Evolutionary conservation across 495 filamentous ascomycete genomes (phyloP), one percentile per base, ranked within the genome.

Genomic region (Penicillium waksmanii): DNA sequence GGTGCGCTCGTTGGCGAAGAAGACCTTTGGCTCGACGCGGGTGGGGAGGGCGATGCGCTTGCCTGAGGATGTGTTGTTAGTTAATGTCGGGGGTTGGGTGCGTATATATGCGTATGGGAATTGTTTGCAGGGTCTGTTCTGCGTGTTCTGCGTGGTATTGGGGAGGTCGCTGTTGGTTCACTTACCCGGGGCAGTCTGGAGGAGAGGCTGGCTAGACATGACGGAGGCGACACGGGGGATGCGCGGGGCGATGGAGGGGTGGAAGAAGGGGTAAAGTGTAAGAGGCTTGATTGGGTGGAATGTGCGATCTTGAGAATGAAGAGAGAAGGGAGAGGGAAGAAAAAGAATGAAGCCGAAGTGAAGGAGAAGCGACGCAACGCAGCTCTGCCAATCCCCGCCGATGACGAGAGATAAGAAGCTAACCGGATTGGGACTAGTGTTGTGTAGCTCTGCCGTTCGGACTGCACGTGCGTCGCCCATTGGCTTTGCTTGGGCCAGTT

Each of bases 1-100:
- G 42, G 95, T 99, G 53, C 95, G 93, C 81, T 99, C 95, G 81
- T 98, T 98, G 74, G 95, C 95, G 83, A 99, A 99, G 87, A 98
- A 99, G 78, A 98, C 95, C 77, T 99, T 99, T 40, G 95, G 95
- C 73, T 99, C 95, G 75, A 99, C 93, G 61, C 95, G 93, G 43
- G 93, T 96, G 54, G 95, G 95, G 61, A 99, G 92, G 61, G 96
- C 93, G 73, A 99, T 99, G 64, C 95, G 92, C 74, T 99, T 99
- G 82, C 93, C 93, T 92, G 62, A 5, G n/a, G 17, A 2, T 43
- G 10, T 43, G 21, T 27, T 48, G 25, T 27, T 27, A 27, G 25
- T 27, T 7, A 3, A 7, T 27, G 25, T 27, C 25, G 6, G 25
- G 6, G 9, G 19, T 55, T 15, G n/a, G 11, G n/a, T 51, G n/a